Conservation (phyloP, 148 eudicot genomes). For the Rhododendron vialii region DNA sequence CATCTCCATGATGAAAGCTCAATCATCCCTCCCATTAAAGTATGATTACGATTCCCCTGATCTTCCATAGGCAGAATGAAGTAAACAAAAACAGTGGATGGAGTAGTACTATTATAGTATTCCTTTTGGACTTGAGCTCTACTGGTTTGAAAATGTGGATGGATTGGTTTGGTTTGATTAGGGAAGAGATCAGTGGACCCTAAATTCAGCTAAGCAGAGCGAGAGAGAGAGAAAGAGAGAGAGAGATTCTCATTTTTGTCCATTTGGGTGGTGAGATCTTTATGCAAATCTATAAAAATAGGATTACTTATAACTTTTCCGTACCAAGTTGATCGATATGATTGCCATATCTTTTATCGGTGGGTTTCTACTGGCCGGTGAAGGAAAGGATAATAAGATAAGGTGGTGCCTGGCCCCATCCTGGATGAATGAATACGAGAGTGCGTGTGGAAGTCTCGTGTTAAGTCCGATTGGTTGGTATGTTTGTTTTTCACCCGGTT, state of each 20-base stretch:
- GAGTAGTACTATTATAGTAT: background rate
- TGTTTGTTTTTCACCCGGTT: too few relatives aligned
- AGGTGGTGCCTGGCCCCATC: slow-evolving; percentile 8
- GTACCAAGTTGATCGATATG: background rate
- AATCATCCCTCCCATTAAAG: background rate
- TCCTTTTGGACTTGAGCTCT: background rate
- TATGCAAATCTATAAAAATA: background rate
- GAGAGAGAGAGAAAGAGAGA: background rate
- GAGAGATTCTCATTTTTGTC: slow-evolving; percentile 10
- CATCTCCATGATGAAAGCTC: background rate
- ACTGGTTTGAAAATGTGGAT: background rate
- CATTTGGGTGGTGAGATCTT: background rate
- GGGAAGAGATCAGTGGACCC: background rate
- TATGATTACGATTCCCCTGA: background rate
- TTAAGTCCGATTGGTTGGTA: too few relatives aligned
- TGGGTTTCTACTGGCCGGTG: background rate
- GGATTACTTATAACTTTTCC: background rate
- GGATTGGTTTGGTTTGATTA: background rate
- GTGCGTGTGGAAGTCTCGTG: background rate
- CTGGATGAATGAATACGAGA: background rate
- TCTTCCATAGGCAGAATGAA: background rate
- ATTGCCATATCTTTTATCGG: slow-evolving; percentile 7
- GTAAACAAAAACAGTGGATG: background rate
- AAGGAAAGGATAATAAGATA: background rate
- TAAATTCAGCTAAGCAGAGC: slow-evolving; percentile 5